Percentiles rank a stretch among this genome's conserved stretches.
Conservation (phyloP, 2,329 filamentous ascomycete genomes). For the Cladophialophora yegresii region DNA sequence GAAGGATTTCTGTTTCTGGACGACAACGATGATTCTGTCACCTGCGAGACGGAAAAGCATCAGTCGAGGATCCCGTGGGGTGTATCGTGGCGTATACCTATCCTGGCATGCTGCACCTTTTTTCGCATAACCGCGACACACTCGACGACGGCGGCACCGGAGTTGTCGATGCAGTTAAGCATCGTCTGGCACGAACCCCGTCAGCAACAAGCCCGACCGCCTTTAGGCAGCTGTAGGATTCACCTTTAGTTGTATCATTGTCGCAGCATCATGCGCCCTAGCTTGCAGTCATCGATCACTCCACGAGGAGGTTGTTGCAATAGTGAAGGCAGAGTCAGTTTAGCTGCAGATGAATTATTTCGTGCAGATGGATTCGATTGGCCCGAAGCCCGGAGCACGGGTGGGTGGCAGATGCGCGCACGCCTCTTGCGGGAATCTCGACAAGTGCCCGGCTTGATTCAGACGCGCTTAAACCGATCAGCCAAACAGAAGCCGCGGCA, state of each 20-base stretch:
- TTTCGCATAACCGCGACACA: slow-evolving; percentile 91
- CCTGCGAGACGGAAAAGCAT: slow-evolving; percentile 54
- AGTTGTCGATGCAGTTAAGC: slow-evolving; percentile 99
- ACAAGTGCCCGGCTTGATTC: background rate
- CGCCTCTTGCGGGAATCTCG: background rate
- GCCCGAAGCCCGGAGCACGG: background rate
- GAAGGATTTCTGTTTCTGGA: slow-evolving; percentile 88
- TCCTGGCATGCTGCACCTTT: slow-evolving; percentile 76
- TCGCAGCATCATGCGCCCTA: slow-evolving; percentile 47
- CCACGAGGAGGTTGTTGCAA: slow-evolving; percentile 1
- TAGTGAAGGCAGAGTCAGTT: slow-evolving; percentile 3
- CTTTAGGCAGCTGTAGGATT: slow-evolving; percentile 1
- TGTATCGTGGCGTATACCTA: slow-evolving; percentile 67
- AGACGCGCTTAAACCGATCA: slow-evolving; percentile 3
- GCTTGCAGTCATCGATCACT: background rate
- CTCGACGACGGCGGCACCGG: slow-evolving; percentile 93
- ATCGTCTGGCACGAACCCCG: slow-evolving; percentile 66
- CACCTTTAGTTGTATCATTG: slow-evolving; percentile 90
- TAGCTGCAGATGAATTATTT: slow-evolving; percentile 15
- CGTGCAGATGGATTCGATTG: slow-evolving; percentile 12
- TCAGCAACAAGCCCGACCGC: background rate
- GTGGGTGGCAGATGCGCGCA: slow-evolving; percentile 11
- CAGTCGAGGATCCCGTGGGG: background rate
- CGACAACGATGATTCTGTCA: slow-evolving; percentile 94
- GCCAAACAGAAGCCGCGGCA: slow-evolving; percentile 13